Evolutionary conservation across 441 rosid genomes (phyloP), one percentile per base, ranked within the genome.

Genomic region (Syzygium malaccense): DNA sequence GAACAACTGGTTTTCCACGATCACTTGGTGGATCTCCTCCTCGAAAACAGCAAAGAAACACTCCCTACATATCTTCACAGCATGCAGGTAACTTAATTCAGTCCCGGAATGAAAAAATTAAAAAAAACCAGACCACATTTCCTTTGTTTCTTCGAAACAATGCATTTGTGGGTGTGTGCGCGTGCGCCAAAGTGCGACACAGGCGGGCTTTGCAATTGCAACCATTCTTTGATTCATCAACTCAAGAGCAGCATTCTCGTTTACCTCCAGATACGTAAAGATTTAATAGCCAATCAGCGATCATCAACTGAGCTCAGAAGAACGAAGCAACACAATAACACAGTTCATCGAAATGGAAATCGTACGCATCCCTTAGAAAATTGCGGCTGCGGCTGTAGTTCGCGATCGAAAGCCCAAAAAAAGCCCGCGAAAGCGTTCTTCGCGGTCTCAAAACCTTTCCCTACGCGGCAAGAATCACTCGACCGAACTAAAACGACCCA

Each of bases 1-100:
- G 89, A 98, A 95, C 45, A 98, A 90, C 79, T 90, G 93, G 88
- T 95, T 95, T 25, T 75, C 88, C 3, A 95, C 93, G 68, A 96
- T 97, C 23, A 94, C 97, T 60, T 92, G 95, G 85, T 96, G 99
- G 89, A 97, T 97, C 92, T 98, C 98, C 91, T 95, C 96, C 92
- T 96, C 99, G n/a, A 98, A 96, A 20, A 95, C 97, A 75, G 93
- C 91, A 85, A 93, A 98, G 89, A 98, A 98, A 90, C 99, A 98
- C 79, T 96, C 98, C 91, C 93, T 96, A 92, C 98, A 98, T 92
- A 96, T 96, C 99, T 96, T 89, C 37, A 87, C 55, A 26, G 85
- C 41, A 25, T 7, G n/a, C 20, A 4, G 49, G 48, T 4, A 37
- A 37, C 41, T 37, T 37, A 37, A 0, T 71, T 71, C 80, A 5